Conservation (phyloP, 306 rosid species). For the Vicia villosa region DNA sequence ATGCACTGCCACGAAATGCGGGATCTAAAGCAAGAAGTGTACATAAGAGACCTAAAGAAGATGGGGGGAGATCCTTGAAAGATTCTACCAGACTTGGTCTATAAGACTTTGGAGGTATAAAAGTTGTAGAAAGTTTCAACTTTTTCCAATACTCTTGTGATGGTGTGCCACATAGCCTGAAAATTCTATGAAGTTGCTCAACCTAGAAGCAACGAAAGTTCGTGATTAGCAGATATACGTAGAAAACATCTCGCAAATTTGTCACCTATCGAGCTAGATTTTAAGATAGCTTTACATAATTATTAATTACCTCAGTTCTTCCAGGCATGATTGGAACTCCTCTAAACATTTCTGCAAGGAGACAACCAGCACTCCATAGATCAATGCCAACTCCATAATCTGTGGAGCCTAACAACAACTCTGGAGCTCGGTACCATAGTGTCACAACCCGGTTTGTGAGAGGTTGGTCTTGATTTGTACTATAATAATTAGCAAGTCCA, state of each 20-base stretch:
- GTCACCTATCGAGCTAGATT: neutral
- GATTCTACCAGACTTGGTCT: conserved; percentile 65
- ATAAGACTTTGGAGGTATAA: conserved; percentile 71
- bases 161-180: conserved; percentile 89
- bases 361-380: conserved; percentile 98
- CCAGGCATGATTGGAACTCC: conserved; percentile 80
- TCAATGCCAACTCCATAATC: conserved; percentile 83
- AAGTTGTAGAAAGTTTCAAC: conserved; percentile 58
- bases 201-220: conserved; percentile 57
- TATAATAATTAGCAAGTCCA: conserved; percentile 78
- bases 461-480: conserved; percentile 45
- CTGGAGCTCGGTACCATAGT: conserved; percentile 93
- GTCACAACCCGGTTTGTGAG: conserved; percentile 95
- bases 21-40: conserved; percentile 85
- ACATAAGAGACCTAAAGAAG: conserved; percentile 70
- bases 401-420: conserved; percentile 78
- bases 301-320: conserved; percentile 68
- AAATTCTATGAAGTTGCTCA: conserved; percentile 86
- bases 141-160: conserved; percentile 88
- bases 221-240: conserved; percentile 27
- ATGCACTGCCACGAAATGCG: conserved; percentile 70
- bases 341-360: conserved; percentile 79
- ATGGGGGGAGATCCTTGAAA: conserved; percentile 65
- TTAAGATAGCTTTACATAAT: neutral
- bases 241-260: conserved; percentile 11